A percentile compares a stretch with the other conserved stretches of the same genome.
Evolutionary conservation across 805 yeast genomes (phyloP).

Genomic region (Metschnikowia lochheadii): DNA sequence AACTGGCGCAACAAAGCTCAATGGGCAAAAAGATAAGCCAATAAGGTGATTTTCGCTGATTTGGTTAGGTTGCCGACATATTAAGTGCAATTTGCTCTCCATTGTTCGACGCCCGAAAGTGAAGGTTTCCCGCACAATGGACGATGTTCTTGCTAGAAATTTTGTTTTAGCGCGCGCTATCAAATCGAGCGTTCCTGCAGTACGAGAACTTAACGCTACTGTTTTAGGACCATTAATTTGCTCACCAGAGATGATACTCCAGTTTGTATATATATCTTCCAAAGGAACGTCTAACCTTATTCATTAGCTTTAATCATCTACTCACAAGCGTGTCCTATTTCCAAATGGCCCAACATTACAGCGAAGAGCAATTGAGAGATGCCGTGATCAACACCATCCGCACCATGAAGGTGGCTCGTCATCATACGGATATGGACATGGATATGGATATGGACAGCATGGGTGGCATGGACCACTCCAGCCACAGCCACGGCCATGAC

Average conservation of each 20-base stretch:
- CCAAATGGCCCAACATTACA: not conserved
- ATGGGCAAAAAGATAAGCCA: not conserved
- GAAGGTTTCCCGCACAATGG: not conserved
- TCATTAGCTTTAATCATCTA: not conserved
- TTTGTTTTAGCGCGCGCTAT: not conserved
- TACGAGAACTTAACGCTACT: slow-evolving; percentile 1
- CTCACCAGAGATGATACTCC: not conserved
- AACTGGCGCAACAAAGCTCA: not conserved
- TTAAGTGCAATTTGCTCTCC: not conserved
- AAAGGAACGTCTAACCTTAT: too few species aligned
- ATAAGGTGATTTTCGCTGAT: not conserved
- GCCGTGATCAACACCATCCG: not conserved
- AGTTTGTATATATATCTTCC: not conserved
- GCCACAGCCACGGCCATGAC: slow-evolving; percentile 10
- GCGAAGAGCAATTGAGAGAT: not conserved
- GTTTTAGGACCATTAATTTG: not conserved
- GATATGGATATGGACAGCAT: slow-evolving; percentile 17
- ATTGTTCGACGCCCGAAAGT: not conserved
- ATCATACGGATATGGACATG: slow-evolving; percentile 4
- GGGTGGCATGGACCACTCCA: slow-evolving; percentile 5
- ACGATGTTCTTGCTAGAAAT: not conserved
- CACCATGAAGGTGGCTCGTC: slow-evolving; percentile 1
- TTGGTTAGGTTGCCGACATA: not conserved
- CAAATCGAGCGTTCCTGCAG: not conserved
- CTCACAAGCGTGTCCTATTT: not conserved